These are phyloP conservation scores for Haplosporangium gracile DNA, from an alignment of 192 early-diverging fungal genomes.

Conservation along the genomic window DNA sequence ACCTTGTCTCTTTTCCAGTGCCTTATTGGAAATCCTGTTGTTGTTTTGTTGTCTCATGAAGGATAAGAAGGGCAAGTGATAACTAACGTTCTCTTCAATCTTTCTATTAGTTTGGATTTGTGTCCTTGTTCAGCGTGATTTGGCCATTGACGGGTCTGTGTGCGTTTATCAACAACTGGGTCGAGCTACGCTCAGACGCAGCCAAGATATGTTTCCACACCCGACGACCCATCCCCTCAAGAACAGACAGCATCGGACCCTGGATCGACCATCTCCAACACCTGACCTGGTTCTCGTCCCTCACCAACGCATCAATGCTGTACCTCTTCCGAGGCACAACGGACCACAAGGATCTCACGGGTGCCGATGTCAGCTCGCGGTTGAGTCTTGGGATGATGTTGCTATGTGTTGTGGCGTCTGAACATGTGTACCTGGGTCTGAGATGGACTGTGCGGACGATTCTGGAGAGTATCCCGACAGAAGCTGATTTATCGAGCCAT, in stretches of 20 bases:
- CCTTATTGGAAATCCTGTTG: background rate
- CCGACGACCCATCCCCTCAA: constrained; percentile 76
- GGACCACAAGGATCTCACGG: constrained; percentile 10
- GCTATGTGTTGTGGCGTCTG: constrained; percentile 36
- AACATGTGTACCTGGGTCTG: constrained; percentile 40
- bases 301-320: constrained; percentile 69
- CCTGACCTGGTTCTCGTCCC: constrained; percentile 67
- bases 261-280: constrained; percentile 75
- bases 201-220: constrained; percentile 87
- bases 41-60: no score
- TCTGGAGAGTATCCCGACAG: constrained; percentile 35
- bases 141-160: constrained; percentile 90
- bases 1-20: background rate
- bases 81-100: background rate
- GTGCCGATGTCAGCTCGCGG: background rate
- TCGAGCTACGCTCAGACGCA: constrained; percentile 92
- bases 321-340: constrained; percentile 61
- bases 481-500: constrained; percentile 27
- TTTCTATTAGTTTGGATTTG: constrained; percentile 78
- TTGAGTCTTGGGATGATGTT: constrained; percentile 31
- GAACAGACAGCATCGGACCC: constrained; percentile 83
- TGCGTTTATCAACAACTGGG: constrained; percentile 90
- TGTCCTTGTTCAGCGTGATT: constrained; percentile 85
- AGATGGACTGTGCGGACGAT: constrained; percentile 18
- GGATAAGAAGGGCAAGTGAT: background rate